A percentile compares a stretch with the other conserved stretches of the same genome.
phyloP scores from a whole-genome alignment of 768 basidiomycete genomes.

The Boletus vinaceobasis region DNA sequence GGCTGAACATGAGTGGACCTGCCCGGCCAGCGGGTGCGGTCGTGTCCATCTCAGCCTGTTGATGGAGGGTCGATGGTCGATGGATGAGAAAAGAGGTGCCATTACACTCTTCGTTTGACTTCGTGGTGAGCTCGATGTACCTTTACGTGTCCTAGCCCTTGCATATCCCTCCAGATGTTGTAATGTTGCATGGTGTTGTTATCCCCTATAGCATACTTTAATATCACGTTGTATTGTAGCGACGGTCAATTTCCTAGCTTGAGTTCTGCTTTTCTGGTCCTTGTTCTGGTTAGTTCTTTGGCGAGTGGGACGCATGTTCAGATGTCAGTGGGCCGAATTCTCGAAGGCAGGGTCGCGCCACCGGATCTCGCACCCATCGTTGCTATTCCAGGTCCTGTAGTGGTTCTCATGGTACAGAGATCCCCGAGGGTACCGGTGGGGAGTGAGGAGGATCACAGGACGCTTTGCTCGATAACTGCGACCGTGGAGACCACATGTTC shows the following conservation, averaged over 20 bases:
- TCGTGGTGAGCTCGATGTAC: constrained; percentile 5
- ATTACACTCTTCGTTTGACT: constrained; percentile 40
- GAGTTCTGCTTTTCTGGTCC: neutral
- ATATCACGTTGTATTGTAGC: constrained; percentile 18
- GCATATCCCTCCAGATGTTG: neutral
- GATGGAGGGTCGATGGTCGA: constrained; percentile 57
- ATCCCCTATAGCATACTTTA: constrained; percentile 11
- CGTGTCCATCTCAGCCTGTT: constrained; percentile 54
- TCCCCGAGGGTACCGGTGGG: constrained; percentile 2
- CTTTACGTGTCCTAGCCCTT: constrained; percentile 13
- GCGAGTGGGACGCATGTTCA: neutral
- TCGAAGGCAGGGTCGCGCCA: neutral
- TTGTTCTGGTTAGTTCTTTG: neutral
- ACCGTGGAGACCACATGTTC: constrained; percentile 12
- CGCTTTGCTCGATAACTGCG: neutral
- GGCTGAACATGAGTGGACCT: constrained; percentile 56
- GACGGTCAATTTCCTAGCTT: neutral
- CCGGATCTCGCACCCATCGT: neutral
- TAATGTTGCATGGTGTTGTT: constrained; percentile 1
- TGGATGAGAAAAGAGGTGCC: constrained; percentile 45
- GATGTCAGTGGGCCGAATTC: no score
- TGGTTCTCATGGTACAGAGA: constrained; percentile 2
- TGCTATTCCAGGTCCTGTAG: neutral
- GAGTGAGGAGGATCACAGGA: neutral
- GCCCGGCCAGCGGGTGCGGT: constrained; percentile 60